Evolutionary conservation across 108 stramenopile species (phyloP).

Genomic region (Cyclotella distinguenda): DNA sequence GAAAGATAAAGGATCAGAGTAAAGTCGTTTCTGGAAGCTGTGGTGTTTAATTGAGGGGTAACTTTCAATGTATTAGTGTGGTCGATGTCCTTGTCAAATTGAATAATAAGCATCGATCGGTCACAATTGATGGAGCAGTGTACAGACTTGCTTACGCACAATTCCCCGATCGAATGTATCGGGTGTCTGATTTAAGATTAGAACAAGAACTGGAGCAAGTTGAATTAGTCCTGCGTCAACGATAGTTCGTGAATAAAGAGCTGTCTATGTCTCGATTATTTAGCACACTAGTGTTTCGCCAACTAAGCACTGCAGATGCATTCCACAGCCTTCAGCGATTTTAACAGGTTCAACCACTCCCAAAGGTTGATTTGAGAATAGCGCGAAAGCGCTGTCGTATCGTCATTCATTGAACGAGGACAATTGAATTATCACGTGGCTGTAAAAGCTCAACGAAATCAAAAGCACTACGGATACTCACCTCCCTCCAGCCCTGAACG

Average conservation of each 20-base stretch:
- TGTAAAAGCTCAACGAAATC: not conserved
- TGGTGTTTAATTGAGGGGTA: not conserved
- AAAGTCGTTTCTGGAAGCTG: not conserved
- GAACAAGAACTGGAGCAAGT: no score
- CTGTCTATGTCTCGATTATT: not conserved
- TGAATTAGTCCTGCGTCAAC: no score
- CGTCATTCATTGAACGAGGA: not conserved
- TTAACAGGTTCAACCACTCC: conserved; percentile 18
- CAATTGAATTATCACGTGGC: not conserved
- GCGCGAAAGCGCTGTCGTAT: conserved; percentile 35
- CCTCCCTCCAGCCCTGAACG: conserved; percentile 51
- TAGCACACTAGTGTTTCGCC: conserved; percentile 38
- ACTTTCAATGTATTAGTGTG: no score
- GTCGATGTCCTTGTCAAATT: not conserved
- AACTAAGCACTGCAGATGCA: conserved; percentile 33
- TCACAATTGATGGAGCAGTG: no score
- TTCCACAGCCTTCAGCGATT: conserved; percentile 5
- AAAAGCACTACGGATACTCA: not conserved
- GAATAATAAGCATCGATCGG: no score
- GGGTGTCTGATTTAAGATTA: no score
- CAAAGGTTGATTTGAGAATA: conserved; percentile 34
- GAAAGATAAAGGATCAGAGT: conserved; percentile 8
- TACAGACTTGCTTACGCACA: no score
- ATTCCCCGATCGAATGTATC: no score
- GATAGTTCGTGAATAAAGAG: no score